Base-by-base conservation (phyloP, 371 early-diverging fungal species). In the Rhizopus stolonifer region DNA sequence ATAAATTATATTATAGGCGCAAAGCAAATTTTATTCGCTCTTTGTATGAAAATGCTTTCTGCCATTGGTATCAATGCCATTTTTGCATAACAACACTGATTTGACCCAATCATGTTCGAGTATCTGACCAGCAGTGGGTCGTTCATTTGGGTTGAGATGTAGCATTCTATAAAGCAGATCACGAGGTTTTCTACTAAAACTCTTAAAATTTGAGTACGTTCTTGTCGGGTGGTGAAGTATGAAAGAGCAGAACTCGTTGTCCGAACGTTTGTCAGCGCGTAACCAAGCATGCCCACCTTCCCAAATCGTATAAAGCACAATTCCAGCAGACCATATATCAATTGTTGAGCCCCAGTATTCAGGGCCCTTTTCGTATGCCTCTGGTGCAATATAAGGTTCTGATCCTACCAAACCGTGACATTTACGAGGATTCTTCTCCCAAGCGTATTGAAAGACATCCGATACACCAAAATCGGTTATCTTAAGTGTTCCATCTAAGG, bases 391-490 rank as follows among this genome's bases (percentile, higher is more conserved):
- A 68, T 93, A 94, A n/a, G 93, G 92, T 31, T 83, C 86, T 4
- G 88, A 86, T 9, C 94, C 94, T 45, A 88, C 88, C 31, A 90
- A 62, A 10, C 93, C 93, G 42, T 69, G 73, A 32, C 88, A 90
- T 43, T 76, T 61, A 65, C 83, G 88, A 25, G 79, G 55, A 15
- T 60, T 61, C 43, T 64, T 77, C 62, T 91, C 90, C 85, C 89
- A 92, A 40, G 83, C 79, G 44, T 81, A 85, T 52, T 88, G 74
- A 74, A 94, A 94, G 6, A 96, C 93, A 45, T 90, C 90, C 1
- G 94, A 88, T 8, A 94, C 93, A 31, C 96, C 95, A 85, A 96
- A 99, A 73, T 99, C 96, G 11, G 94, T 91, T 58, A 96, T 94
- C 74, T 99, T 99, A 47, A 97, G 58, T 24, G 80, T 83, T 46